phyloP scores from a whole-genome alignment of 768 basidiomycete genomes.

The Tulasnella sp. region DNA sequence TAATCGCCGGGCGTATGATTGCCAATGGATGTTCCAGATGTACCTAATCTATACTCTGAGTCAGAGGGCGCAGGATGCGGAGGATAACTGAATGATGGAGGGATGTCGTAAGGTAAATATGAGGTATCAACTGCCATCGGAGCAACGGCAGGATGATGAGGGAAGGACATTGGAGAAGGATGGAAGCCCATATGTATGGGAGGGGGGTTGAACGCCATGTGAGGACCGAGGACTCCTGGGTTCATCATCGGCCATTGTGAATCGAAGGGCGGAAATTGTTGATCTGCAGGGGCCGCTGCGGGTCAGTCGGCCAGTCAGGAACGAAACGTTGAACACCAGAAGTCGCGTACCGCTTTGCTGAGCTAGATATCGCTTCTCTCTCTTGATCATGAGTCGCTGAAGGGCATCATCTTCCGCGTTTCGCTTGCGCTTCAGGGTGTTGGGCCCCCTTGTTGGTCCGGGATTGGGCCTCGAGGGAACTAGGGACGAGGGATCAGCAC shows the following conservation, averaged over 20 bases:
- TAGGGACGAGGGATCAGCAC: background rate
- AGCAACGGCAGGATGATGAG: background rate
- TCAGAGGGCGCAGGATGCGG: background rate
- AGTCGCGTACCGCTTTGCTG: background rate
- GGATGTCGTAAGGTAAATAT: background rate
- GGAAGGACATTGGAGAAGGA: background rate
- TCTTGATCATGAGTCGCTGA: background rate
- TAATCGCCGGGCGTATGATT: background rate
- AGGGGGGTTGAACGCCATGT: background rate
- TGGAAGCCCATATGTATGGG: slow-evolving; percentile 3
- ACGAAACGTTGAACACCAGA: background rate
- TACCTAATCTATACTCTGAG: background rate
- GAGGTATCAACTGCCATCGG: background rate
- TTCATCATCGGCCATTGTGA: background rate
- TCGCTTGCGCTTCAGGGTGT: background rate
- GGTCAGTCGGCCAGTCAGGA: background rate
- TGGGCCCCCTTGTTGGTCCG: background rate
- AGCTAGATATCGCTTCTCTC: background rate
- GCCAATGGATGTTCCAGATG: background rate
- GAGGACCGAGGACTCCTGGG: background rate
- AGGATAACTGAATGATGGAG: background rate
- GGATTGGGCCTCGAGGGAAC: background rate
- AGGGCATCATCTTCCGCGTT: background rate
- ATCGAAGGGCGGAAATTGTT: background rate
- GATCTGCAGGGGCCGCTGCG: background rate